Evolutionary conservation across 2,329 filamentous ascomycete species (phyloP).

Genomic region (Nannizzia gypsea): DNA sequence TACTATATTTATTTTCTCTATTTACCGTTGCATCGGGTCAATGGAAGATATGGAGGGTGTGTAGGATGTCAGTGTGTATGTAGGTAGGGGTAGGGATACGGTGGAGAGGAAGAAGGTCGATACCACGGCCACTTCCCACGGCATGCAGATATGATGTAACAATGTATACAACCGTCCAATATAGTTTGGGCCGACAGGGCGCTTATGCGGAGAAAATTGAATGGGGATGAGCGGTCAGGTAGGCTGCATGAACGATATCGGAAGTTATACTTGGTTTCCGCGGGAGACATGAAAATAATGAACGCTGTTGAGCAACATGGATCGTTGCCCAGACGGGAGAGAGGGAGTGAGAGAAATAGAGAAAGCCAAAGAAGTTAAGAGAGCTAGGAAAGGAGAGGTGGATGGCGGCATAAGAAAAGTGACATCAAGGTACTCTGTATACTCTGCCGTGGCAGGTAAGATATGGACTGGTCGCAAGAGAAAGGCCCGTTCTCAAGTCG

Average conservation of each 20-base stretch:
- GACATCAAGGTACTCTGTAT: not conserved
- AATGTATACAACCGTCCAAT: not conserved
- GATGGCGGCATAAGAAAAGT: not conserved
- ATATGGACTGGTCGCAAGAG: not conserved
- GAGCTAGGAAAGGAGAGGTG: not conserved
- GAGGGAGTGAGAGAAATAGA: not conserved
- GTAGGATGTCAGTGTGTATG: not conserved
- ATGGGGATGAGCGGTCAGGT: not conserved
- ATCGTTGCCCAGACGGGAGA: not conserved
- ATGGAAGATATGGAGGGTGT: not conserved
- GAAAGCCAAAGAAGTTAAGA: not conserved
- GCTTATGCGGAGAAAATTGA: not conserved
- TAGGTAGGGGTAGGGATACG: not conserved
- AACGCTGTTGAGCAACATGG: too few relatives aligned
- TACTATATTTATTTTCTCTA: slow-evolving; percentile 1
- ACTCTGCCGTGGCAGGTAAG: not conserved
- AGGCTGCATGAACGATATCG: slow-evolving; percentile 2
- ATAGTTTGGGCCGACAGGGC: not conserved
- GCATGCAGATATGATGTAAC: slow-evolving; percentile 1
- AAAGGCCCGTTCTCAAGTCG: slow-evolving; percentile 2
- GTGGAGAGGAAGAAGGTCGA: not conserved
- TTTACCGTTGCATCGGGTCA: slow-evolving; percentile 5
- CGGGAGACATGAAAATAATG: too few relatives aligned
- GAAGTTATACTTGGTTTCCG: not conserved
- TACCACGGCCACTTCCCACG: not conserved